Evolutionary conservation across 208 protist species (phyloP), one percentile per base, ranked within the genome.

Genomic region (Trypanosoma vivax): DNA sequence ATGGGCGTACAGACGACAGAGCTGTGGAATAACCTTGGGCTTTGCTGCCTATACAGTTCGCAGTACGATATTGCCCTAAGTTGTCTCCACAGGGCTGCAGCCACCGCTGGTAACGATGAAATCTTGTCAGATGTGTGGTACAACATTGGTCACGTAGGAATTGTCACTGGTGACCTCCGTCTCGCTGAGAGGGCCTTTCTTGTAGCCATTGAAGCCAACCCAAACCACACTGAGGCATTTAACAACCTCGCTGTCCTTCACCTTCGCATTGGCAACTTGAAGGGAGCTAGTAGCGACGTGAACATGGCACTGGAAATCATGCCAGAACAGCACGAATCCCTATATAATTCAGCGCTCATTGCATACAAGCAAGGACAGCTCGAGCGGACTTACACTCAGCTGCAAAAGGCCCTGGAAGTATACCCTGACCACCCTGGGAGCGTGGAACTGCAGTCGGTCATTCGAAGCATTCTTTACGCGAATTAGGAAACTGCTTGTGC

Each of bases 1-100:
- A 97, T 98, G 94, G 96, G 96, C 7, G 66, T 97, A 16, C 64
- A 88, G 51, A 92, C 56, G 21, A 57, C 86, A 7, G 94, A 98
- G 70, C 54, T 98, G 24, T 98, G 96, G 95, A 94, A 89, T 41
- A 98, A 98, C 66, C 60, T 98, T 31, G 96, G 86, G 28, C 73
- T 98, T 40, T 97, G 82, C 62, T 96, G 92, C 60, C 97, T 96
- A 66, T 93, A 92, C 76, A 73, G 88, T 16, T 90, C 76, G 7
- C 90, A 97, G 69, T 87, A 94, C 60, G 95, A 98, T 61, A 80
- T 97, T 40, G 79, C 87, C 13, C 78, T 98, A 6, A 80, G 70
- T 56, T 97, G 91, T 63, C 86, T 98, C 27, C 88, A 96, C 50
- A 70, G 79, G 5, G 91, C 90, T 14, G 50, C 97, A 19, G 52